Conservation (phyloP, 2,329 filamentous ascomycete species). For the Botryotinia globosa region DNA sequence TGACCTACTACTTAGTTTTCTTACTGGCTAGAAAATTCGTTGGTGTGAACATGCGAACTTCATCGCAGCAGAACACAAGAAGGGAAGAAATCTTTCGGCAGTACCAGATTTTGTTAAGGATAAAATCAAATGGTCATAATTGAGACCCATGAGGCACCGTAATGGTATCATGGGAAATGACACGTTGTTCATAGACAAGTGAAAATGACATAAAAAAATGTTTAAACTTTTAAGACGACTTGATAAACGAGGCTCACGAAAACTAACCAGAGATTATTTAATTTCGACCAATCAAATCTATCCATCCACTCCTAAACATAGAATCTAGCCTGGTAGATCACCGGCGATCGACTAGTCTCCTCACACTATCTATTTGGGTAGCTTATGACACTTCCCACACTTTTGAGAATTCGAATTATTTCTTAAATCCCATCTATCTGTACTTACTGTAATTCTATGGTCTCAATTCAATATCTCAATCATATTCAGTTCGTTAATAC, state of each 20-base stretch:
- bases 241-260: background rate
- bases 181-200: background rate
- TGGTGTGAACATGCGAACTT: background rate
- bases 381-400: background rate
- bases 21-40: background rate
- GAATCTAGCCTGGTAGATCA: background rate
- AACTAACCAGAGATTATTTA: background rate
- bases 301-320: background rate
- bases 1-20: background rate
- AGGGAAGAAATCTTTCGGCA: background rate
- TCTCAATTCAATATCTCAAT: background rate
- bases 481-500: background rate
- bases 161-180: background rate
- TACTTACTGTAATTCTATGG: background rate
- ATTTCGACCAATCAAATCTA: background rate
- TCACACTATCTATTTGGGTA: background rate
- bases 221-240: background rate
- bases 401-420: background rate
- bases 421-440: background rate
- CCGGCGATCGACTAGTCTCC: background rate
- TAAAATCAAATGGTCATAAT: background rate
- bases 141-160: accelerated
- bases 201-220: background rate
- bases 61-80: background rate
- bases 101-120: background rate